Percentiles rank a stretch among this genome's conserved stretches.
Evolutionary conservation across 1,284 basidiomycete genomes (phyloP).

Genomic region (Cryptococcus sp.): DNA sequence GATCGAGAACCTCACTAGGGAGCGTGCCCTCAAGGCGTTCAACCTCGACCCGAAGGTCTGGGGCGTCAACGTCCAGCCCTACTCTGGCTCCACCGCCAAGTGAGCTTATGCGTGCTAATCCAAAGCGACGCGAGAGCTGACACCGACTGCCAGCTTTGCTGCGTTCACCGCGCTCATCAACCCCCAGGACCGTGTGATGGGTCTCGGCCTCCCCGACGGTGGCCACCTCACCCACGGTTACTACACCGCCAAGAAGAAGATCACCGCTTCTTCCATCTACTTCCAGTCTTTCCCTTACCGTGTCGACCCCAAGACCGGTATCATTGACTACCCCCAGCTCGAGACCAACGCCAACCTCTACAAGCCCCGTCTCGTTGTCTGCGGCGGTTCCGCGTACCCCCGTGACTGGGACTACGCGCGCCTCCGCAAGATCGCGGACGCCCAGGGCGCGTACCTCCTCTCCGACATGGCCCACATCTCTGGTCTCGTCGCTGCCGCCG

Average conservation of each 20-base stretch:
- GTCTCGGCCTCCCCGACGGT: constrained; percentile 96
- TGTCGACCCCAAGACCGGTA: constrained; percentile 76
- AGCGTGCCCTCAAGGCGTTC: constrained; percentile 95
- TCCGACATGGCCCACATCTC: constrained; percentile 98
- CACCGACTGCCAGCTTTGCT: constrained; percentile 68
- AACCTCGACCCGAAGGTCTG: constrained; percentile 85
- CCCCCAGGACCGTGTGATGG: constrained; percentile 98
- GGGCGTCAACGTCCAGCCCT: constrained; percentile 99
- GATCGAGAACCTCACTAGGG: constrained; percentile 90
- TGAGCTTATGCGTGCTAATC: constrained; percentile 45
- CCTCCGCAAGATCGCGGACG: constrained; percentile 77
- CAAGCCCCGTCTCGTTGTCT: constrained; percentile 95
- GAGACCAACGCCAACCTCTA: constrained; percentile 87
- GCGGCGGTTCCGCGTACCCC: constrained; percentile 97
- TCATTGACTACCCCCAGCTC: constrained; percentile 86
- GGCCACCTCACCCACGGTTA: constrained; percentile 98
- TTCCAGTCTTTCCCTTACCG: constrained; percentile 98
- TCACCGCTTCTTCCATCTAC: constrained; percentile 99
- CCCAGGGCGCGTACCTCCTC: constrained; percentile 88
- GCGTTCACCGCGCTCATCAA: constrained; percentile 94
- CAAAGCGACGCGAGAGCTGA: constrained; percentile 1
- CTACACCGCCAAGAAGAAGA: constrained; percentile 99
- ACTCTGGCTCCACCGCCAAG: constrained; percentile 93
- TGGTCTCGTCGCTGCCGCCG: constrained; percentile 89
- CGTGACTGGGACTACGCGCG: constrained; percentile 94